Evolutionary conservation across 148 eudicot species (phyloP).

Genomic region (Amaranthus cruentus): DNA sequence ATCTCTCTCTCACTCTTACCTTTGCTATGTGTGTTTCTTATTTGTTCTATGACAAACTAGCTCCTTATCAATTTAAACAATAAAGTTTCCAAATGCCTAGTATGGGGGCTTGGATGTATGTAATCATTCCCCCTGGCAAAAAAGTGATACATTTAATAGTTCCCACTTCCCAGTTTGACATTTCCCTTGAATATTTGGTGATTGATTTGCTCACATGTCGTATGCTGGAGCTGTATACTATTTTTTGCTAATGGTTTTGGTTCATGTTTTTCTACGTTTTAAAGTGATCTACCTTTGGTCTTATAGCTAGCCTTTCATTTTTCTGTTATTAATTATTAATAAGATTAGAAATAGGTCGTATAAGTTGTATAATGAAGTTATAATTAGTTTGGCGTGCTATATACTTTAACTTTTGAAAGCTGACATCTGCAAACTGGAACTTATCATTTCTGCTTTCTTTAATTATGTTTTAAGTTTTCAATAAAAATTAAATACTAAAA

Average conservation of each 20-base stretch:
- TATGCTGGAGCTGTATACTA: not conserved
- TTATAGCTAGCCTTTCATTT: not conserved
- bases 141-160: not conserved
- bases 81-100: not conserved
- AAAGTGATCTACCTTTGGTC: not conserved
- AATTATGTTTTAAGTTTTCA: too few relatives aligned
- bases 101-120: not conserved
- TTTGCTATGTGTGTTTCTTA: not conserved
- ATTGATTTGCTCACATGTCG: not conserved
- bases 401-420: too few relatives aligned
- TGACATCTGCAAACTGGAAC: too few relatives aligned
- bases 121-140: not conserved
- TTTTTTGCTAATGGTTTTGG: not conserved
- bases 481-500: too few relatives aligned
- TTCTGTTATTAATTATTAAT: not conserved
- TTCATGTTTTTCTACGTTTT: not conserved
- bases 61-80: not conserved
- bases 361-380: too few relatives aligned
- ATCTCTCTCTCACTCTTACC: not conserved
- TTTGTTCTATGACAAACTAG: not conserved
- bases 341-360: too few relatives aligned
- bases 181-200: not conserved
- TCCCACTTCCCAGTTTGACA: not conserved
- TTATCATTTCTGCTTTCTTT: too few relatives aligned
- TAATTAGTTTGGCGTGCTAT: too few relatives aligned